Evolutionary conservation across 192 early-diverging fungal genomes (phyloP), one percentile per base, ranked within the genome.

Genomic region (Cetraspora pellucida): DNA sequence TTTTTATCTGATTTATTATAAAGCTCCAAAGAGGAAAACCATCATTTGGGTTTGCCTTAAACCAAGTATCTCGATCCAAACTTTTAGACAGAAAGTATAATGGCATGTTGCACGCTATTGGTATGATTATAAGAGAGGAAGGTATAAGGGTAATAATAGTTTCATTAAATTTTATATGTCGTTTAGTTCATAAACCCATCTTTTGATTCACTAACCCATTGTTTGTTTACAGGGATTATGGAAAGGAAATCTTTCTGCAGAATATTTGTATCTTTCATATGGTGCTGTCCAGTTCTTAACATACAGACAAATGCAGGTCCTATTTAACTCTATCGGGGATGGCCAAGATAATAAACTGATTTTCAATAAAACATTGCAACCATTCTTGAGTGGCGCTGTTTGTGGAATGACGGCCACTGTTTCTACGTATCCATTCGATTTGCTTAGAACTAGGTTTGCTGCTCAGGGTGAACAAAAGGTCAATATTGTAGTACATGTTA

Each of bases 211-310:
- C 10, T 10, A 2, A 10, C 19, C 37, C 13, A 21, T 63, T 71
- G 52, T 25, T 64, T 44, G 45, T 52, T 21, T 46, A n/a, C 77
- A 90, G 84, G 95, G 91, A 16, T 83, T 96, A 37, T 99, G 93
- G 88, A 97, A 97, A 70, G 97, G 97, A 31, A 99, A 99, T 72
- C 80, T 95, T 78, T 90, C 95, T 0, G 97, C 97, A 9, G 93
- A 94, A 81, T 95, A 93, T 72, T 85, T 99, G 10, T 99, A 99
- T 78, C 79, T 99, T 60, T 86, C 91, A 6, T 99, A 97, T 77
- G 95, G 95, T 9, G 92, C 91, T 0, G 82, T 89, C 37, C 96
- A 99, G 81, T 99, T 99, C 74, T 82, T 91, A 54, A 80, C 88
- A 10, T 96, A 94, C 67, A 82, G 90, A 64, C 82, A 90, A 55